Evolutionary conservation across 164 flowering plant genomes (phyloP).

Genomic region (Malania oleifera): DNA sequence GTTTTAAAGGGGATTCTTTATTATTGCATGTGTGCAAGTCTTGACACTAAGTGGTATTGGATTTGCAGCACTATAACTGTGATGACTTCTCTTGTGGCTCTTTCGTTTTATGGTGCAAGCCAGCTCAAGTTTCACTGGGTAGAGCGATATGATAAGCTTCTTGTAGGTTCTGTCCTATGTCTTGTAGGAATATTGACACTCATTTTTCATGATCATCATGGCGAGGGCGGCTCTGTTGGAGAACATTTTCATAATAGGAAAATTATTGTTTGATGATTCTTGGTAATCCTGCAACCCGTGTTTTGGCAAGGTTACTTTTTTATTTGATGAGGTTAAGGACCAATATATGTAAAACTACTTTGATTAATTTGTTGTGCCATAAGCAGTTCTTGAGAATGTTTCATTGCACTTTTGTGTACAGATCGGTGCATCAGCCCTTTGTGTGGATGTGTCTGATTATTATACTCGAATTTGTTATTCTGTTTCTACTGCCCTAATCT

Average conservation of each 20-base stretch:
- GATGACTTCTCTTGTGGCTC: constrained; percentile 96
- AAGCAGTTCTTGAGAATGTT: neutral
- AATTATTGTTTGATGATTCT: constrained; percentile 28
- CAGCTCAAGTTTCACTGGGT: constrained; percentile 98
- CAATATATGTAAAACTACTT: neutral
- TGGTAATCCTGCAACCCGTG: neutral
- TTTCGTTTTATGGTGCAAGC: constrained; percentile 96
- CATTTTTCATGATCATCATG: constrained; percentile 61
- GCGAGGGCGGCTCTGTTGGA: constrained; percentile 23
- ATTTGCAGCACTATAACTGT: constrained; percentile 83
- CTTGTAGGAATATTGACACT: constrained; percentile 87
- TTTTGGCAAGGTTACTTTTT: neutral
- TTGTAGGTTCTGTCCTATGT: constrained; percentile 89
- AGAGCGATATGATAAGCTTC: constrained; percentile 93
- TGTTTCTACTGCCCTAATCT: no score
- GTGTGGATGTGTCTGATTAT: no score
- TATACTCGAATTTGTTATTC: no score
- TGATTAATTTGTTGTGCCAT: neutral
- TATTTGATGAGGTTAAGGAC: neutral
- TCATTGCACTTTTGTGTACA: neutral
- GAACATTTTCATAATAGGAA: constrained; percentile 60
- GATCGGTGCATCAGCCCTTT: neutral
- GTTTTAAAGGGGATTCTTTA: neutral
- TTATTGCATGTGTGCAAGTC: neutral
- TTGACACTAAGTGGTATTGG: constrained; percentile 2